Conservation (phyloP, 1,284 basidiomycete species). For the Heterobasidion occidentale region DNA sequence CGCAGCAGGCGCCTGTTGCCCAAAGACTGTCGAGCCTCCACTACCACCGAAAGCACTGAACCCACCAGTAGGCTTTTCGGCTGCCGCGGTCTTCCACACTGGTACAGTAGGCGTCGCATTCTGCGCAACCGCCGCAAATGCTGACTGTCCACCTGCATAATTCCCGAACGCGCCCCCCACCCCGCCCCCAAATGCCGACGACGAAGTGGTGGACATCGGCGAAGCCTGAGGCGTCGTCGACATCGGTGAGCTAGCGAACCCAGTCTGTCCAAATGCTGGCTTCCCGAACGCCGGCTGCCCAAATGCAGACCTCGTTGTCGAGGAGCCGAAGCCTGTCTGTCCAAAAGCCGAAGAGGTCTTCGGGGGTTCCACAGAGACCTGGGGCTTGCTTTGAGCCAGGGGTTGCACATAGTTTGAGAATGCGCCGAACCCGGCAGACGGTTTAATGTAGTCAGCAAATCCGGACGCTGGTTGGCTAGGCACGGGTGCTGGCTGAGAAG, state of each 20-base stretch:
- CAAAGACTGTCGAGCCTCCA: background rate
- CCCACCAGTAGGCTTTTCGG: conserved; percentile 1
- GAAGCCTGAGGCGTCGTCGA: conserved; percentile 11
- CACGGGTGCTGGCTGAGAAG: conserved; percentile 15
- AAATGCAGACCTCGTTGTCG: conserved; percentile 17
- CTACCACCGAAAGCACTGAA: conserved; percentile 8
- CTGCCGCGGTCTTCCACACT: conserved; percentile 13
- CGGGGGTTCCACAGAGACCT: conserved; percentile 7
- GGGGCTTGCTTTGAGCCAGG: conserved; percentile 10
- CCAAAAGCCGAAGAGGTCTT: conserved; percentile 17
- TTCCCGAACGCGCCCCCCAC: conserved; percentile 19
- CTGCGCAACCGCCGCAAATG: conserved; percentile 18
- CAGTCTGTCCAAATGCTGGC: conserved; percentile 22
- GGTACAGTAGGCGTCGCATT: conserved; percentile 13
- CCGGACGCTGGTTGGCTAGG: background rate
- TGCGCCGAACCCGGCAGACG: conserved; percentile 28
- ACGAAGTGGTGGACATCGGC: conserved; percentile 3
- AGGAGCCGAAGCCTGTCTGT: conserved; percentile 17
- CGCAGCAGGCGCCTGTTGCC: conserved; percentile 4
- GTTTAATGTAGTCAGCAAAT: background rate
- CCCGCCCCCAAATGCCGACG: conserved; percentile 9
- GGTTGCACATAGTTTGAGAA: conserved; percentile 21
- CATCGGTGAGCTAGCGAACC: conserved; percentile 16
- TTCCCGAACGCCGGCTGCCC: conserved; percentile 18
- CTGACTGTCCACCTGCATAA: conserved; percentile 22